Conservation (phyloP, 2,329 filamentous ascomycete genomes). For the Emergomyces pasteurianus region DNA sequence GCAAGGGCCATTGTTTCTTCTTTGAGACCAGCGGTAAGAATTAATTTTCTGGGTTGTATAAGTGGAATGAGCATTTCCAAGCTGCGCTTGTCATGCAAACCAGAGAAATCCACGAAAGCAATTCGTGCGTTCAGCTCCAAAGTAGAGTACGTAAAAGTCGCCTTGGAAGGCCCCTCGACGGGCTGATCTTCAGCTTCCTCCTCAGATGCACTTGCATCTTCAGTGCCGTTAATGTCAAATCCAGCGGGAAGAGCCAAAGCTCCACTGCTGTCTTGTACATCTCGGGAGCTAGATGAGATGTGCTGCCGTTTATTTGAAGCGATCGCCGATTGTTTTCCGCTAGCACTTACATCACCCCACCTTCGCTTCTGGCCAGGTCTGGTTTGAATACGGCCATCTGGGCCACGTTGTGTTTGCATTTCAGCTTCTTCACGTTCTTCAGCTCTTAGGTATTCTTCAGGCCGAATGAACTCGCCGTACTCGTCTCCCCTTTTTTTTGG, state of each 20-base stretch:
- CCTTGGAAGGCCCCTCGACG: constrained; percentile 60
- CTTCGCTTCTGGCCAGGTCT: constrained; percentile 83
- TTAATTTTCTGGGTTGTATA: constrained; percentile 86
- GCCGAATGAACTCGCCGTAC: constrained; percentile 85
- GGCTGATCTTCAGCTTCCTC: constrained; percentile 40
- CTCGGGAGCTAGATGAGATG: constrained; percentile 18
- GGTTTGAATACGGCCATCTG: constrained; percentile 43
- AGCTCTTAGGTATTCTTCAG: constrained; percentile 84
- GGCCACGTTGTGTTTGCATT: constrained; percentile 47
- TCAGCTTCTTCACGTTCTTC: constrained; percentile 77
- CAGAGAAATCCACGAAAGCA: constrained; percentile 82
- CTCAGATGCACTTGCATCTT: constrained; percentile 44
- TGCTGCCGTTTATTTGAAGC: constrained; percentile 51
- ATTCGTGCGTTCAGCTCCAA: constrained; percentile 63
- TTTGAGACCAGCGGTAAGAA: constrained; percentile 70
- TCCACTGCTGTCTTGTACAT: constrained; percentile 28
- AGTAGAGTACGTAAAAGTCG: constrained; percentile 51
- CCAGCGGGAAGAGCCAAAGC: constrained; percentile 32
- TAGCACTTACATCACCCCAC: constrained; percentile 61
- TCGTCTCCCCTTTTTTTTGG: constrained; percentile 73
- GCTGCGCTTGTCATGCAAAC: constrained; percentile 85
- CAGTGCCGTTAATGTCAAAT: constrained; percentile 28
- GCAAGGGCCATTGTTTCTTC: constrained; percentile 71
- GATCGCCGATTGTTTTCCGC: constrained; percentile 26
- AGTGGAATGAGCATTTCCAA: constrained; percentile 89